Evolutionary conservation across 768 basidiomycete species (phyloP).

Genomic region (Thelephora aurantiotincta): DNA sequence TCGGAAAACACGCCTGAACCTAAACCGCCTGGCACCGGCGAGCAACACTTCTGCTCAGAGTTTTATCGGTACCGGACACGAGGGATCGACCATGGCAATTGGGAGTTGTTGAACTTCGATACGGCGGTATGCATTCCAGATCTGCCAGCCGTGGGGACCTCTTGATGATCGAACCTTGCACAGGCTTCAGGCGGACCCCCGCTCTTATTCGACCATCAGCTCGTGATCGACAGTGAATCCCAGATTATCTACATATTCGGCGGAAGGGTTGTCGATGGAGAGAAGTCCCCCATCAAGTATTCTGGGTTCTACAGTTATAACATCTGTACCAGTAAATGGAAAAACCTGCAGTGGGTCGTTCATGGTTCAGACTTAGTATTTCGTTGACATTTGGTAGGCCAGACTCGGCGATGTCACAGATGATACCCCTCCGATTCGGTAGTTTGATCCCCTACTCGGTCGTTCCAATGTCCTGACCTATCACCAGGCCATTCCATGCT

Average conservation of each 20-base stretch:
- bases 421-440: slow-evolving; percentile 53
- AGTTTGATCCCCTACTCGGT: slow-evolving; percentile 6
- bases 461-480: not conserved
- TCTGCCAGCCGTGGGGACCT: not conserved
- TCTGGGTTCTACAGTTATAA: slow-evolving; percentile 67
- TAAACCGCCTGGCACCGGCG: not conserved
- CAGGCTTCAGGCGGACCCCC: slow-evolving; percentile 59
- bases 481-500: slow-evolving; percentile 68
- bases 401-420: slow-evolving; percentile 18
- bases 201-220: slow-evolving; percentile 68
- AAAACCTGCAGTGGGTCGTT: slow-evolving; percentile 41
- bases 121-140: slow-evolving; percentile 36
- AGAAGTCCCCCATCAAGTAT: slow-evolving; percentile 45
- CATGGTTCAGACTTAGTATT: not conserved
- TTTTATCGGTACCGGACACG: slow-evolving; percentile 66
- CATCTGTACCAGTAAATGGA: slow-evolving; percentile 53
- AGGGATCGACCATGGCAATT: slow-evolving; percentile 47
- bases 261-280: slow-evolving; percentile 55
- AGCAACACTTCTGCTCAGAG: slow-evolving; percentile 38
- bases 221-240: slow-evolving; percentile 57
- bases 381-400: not conserved
- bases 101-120: slow-evolving; percentile 58
- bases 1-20: not conserved
- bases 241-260: slow-evolving; percentile 69
- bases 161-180: not conserved